Evolutionary conservation across 106 monocot genomes (phyloP).

Genomic region (Vanilla planifolia): DNA sequence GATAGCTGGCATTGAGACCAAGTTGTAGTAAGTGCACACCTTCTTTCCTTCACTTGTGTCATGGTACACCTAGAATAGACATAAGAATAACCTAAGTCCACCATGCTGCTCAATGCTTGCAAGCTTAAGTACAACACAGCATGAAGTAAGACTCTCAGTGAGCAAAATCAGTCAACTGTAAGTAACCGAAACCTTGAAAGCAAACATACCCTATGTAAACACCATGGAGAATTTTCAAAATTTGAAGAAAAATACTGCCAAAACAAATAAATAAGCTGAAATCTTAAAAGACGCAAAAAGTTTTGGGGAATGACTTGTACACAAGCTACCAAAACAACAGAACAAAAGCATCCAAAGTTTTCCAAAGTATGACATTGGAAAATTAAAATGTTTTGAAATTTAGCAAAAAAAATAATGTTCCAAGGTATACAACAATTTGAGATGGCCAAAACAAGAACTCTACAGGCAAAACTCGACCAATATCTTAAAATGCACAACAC

Average conservation of each 20-base stretch:
- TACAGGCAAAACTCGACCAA: too few relatives aligned
- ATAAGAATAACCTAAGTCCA: neutral
- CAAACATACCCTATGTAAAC: neutral
- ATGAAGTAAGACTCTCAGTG: neutral
- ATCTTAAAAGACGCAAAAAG: too few relatives aligned
- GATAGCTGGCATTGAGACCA: slow-evolving; percentile 64
- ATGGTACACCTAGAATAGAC: slow-evolving; percentile 58
- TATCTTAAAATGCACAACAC: too few relatives aligned
- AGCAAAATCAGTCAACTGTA: too few relatives aligned
- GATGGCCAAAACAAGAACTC: too few relatives aligned
- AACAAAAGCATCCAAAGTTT: too few relatives aligned
- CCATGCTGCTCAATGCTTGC: neutral
- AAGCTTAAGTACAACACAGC: neutral
- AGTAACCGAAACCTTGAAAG: neutral
- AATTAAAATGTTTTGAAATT: too few relatives aligned
- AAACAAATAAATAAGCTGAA: neutral
- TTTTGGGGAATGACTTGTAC: too few relatives aligned
- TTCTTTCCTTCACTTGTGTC: slow-evolving; percentile 86
- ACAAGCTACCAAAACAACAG: too few relatives aligned
- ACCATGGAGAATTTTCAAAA: neutral
- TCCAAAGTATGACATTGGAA: too few relatives aligned
- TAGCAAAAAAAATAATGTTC: too few relatives aligned
- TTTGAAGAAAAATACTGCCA: neutral
- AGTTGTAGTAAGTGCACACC: slow-evolving; percentile 90
- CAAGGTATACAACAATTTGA: too few relatives aligned